Percentiles rank a stretch among this genome's conserved stretches.
These are phyloP conservation scores for Trypanosoma mega DNA, from an alignment of 208 protist genomes.

Conservation along the genomic window DNA sequence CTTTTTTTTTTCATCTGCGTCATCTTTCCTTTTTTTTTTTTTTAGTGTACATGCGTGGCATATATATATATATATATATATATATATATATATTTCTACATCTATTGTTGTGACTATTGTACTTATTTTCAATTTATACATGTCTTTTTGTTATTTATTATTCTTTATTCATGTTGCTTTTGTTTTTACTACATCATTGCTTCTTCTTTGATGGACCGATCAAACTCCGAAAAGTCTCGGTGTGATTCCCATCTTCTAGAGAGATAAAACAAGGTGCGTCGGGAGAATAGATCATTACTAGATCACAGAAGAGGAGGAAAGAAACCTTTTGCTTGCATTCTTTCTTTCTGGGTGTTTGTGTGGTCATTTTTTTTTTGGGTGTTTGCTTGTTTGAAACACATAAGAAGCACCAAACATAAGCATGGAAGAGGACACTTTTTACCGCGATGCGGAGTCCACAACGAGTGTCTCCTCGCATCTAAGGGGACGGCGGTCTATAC, in stretches of 20 bases:
- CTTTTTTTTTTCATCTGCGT: not conserved
- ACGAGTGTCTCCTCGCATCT: constrained; percentile 13
- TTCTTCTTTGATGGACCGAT: too few species aligned
- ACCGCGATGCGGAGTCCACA: constrained; percentile 15
- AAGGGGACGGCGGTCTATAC: constrained; percentile 8
- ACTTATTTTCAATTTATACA: too few species aligned
- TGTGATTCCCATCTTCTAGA: not conserved
- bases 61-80: constrained; percentile 2
- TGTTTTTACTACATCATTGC: too few species aligned
- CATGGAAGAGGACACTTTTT: constrained; percentile 18
- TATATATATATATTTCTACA: not conserved
- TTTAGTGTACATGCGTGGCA: not conserved
- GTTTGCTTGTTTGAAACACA: constrained; percentile 10
- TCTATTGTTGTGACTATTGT: not conserved
- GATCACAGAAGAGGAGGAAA: not conserved
- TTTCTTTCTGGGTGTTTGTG: constrained; percentile 5
- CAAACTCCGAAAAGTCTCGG: too few species aligned
- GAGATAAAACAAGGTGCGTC: not conserved
- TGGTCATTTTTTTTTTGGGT: not conserved
- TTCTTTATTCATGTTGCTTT: too few species aligned
- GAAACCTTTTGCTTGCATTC: constrained; percentile 11
- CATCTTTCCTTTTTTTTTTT: not conserved
- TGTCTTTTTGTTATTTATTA: too few species aligned
- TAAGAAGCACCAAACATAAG: not conserved
- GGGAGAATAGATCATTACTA: not conserved